Evolutionary conservation across 371 early-diverging fungal genomes (phyloP).

Genomic region (Mortierella sp.): DNA sequence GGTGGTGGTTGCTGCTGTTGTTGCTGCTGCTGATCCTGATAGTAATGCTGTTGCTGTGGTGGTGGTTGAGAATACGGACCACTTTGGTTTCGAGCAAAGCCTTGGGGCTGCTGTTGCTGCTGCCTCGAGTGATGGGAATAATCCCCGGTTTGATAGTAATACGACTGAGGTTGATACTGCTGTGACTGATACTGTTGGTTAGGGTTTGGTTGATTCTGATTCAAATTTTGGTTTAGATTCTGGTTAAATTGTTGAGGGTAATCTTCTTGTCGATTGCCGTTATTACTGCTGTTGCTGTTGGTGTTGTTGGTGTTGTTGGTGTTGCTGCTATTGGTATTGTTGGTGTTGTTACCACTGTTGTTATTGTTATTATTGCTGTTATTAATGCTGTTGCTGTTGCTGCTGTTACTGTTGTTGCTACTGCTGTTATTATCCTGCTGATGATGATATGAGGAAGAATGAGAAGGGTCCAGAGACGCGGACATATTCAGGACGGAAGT

Average conservation of each 20-base stretch:
- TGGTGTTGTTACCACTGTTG: slow-evolving; percentile 1
- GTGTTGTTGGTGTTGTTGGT: slow-evolving; percentile 1
- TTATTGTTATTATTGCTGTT: not conserved
- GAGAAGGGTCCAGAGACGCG: slow-evolving; percentile 23
- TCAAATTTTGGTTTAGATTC: slow-evolving; percentile 4
- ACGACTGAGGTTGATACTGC: slow-evolving; percentile 4
- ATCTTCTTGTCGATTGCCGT: slow-evolving; percentile 1
- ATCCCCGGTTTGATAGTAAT: slow-evolving; percentile 10
- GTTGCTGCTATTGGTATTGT: not conserved
- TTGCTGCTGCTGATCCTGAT: slow-evolving; percentile 22
- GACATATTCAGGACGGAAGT: slow-evolving; percentile 14
- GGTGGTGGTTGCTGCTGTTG: slow-evolving; percentile 19
- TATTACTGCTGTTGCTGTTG: slow-evolving; percentile 5
- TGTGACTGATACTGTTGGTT: slow-evolving; percentile 8
- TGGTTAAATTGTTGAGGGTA: slow-evolving; percentile 4
- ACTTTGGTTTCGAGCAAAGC: slow-evolving; percentile 4
- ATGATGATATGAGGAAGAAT: slow-evolving; percentile 12
- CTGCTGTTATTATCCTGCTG: slow-evolving; percentile 15
- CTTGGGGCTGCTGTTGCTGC: slow-evolving; percentile 14
- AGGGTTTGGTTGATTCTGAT: not conserved
- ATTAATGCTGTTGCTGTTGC: not conserved
- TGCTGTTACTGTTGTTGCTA: slow-evolving; percentile 3
- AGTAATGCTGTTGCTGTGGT: slow-evolving; percentile 9
- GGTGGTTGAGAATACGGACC: slow-evolving; percentile 1
- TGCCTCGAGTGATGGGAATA: slow-evolving; percentile 8